Percentiles rank a stretch among this genome's conserved stretches.
Evolutionary conservation across 257 asterid genomes (phyloP).

Genomic region (Paulownia fortunei): DNA sequence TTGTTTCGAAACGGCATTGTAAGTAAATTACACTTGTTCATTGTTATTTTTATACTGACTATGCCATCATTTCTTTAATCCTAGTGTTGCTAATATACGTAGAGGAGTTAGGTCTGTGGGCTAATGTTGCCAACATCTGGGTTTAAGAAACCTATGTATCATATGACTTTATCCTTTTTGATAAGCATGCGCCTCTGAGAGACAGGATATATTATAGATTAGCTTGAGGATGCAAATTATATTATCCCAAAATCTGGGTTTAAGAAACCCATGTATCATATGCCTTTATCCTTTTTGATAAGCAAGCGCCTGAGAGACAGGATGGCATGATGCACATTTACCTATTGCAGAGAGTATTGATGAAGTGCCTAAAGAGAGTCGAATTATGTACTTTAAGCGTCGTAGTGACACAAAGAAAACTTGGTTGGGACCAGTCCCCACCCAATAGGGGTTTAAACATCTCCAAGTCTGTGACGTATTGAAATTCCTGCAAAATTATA

Average conservation of each 20-base stretch:
- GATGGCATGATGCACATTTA: constrained; percentile 23
- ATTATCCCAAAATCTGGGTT: too few species aligned
- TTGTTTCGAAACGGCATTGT: constrained; percentile 56
- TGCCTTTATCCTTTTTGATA: too few species aligned
- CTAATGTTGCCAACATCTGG: background rate
- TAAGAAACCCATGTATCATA: too few species aligned
- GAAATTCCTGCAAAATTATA: background rate
- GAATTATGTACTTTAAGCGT: constrained; percentile 68
- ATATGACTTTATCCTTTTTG: too few species aligned
- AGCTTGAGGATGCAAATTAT: too few species aligned
- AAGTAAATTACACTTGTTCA: constrained; percentile 31
- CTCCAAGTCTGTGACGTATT: too few species aligned
- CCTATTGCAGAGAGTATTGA: constrained; percentile 32
- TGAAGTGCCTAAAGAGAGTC: constrained; percentile 57
- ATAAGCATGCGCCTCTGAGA: too few species aligned
- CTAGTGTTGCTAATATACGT: background rate
- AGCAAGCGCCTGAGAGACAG: too few species aligned
- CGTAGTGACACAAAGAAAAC: constrained; percentile 51
- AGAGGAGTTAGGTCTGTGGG: background rate
- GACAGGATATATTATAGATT: too few species aligned
- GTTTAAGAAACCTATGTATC: background rate
- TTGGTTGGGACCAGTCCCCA: constrained; percentile 32
- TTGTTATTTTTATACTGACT: background rate
- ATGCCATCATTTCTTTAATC: background rate
- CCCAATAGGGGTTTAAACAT: too few species aligned